These are phyloP conservation scores for Leucocoprinus leucothites DNA, from an alignment of 768 basidiomycete species.

Conservation along the genomic window DNA sequence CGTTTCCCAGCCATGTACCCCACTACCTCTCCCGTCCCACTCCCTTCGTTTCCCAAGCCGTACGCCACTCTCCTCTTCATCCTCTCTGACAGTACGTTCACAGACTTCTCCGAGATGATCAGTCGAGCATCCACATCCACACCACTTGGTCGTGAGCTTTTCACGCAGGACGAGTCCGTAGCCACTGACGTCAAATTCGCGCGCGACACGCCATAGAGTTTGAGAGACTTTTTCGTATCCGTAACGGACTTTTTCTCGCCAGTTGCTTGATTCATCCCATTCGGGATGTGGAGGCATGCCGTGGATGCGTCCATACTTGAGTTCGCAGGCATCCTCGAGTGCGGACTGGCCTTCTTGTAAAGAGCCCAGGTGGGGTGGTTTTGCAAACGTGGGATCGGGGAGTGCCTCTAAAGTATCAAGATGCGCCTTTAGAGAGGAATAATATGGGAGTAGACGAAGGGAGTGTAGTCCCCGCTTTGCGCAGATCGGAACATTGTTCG, in stretches of 20 bases:
- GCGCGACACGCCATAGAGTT: conserved; percentile 66
- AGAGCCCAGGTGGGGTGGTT: conserved; percentile 63
- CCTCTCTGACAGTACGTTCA: conserved; percentile 67
- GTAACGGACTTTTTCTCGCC: conserved; percentile 55
- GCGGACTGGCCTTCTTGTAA: conserved; percentile 55
- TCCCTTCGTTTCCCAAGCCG: conserved; percentile 67
- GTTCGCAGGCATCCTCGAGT: conserved; percentile 63
- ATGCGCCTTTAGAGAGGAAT: conserved; percentile 56
- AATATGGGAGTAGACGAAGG: conserved; percentile 58
- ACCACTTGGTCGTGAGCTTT: conserved; percentile 74
- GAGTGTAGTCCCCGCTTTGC: conserved; percentile 65
- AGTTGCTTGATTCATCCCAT: conserved; percentile 45
- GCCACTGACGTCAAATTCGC: conserved; percentile 70
- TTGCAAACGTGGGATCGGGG: conserved; percentile 54
- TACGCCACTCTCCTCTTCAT: conserved; percentile 55
- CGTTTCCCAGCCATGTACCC: conserved; percentile 71
- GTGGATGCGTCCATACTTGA: conserved; percentile 44
- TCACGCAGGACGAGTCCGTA: conserved; percentile 69
- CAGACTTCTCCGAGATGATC: conserved; percentile 78
- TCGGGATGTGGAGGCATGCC: conserved; percentile 33
- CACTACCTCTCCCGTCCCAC: conserved; percentile 76
- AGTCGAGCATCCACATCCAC: conserved; percentile 78
- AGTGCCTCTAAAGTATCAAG: conserved; percentile 58
- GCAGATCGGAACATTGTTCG: conserved; percentile 68
- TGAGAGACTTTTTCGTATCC: conserved; percentile 65